These are phyloP conservation scores for Conoideocrella luteorostrata DNA, from an alignment of 2,329 filamentous ascomycete genomes.

Conservation along the genomic window DNA sequence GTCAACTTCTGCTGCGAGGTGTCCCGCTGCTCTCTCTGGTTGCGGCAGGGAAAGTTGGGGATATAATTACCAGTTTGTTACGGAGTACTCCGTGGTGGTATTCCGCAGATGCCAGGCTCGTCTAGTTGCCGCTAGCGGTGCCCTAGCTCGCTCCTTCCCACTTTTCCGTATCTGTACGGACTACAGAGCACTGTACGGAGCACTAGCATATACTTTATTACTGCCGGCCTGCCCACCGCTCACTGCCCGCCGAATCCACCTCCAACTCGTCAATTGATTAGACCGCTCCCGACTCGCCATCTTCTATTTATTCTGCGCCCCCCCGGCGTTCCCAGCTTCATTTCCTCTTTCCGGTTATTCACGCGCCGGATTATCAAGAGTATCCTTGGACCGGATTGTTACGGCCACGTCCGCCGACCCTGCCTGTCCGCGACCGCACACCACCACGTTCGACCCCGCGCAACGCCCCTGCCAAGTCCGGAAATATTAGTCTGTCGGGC, in stretches of 20 bases:
- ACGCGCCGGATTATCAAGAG: no score
- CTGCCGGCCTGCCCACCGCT: not conserved
- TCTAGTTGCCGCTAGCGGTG: constrained; percentile 4
- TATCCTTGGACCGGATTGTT: no score
- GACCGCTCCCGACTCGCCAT: no score
- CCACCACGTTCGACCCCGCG: not conserved
- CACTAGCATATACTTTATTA: no score
- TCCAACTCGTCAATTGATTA: no score
- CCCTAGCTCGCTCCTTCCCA: constrained; percentile 4
- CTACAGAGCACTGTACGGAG: no score
- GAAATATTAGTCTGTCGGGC: no score
- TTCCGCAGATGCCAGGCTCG: not conserved
- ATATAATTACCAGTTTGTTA: not conserved
- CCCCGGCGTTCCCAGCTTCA: no score
- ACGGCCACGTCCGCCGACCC: no score
- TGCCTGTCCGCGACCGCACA: not conserved
- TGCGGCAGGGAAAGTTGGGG: not conserved
- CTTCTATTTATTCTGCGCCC: no score
- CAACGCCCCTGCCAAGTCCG: not conserved
- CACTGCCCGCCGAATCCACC: not conserved
- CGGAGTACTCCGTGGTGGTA: not conserved
- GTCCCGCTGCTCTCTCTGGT: not conserved
- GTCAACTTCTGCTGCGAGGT: not conserved
- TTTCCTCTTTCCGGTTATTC: no score
- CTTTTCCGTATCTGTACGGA: constrained; percentile 1